These are phyloP conservation scores for Candida piceae DNA, from an alignment of 805 yeast genomes.

Conservation along the genomic window DNA sequence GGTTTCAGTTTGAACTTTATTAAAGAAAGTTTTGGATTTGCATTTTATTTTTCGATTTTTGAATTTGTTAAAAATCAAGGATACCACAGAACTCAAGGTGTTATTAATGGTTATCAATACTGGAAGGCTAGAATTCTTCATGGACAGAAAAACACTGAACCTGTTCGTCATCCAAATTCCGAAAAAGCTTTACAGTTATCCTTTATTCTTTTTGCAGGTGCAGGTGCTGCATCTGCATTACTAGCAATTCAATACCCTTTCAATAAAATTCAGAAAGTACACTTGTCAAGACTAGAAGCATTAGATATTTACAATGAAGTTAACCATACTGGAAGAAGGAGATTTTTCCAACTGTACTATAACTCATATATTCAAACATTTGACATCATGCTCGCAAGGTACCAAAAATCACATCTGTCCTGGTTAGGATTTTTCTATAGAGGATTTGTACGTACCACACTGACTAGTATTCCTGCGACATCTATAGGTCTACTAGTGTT, in stretches of 20 bases:
- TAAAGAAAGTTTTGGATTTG: conserved; percentile 82
- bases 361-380: conserved; percentile 75
- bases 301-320: conserved; percentile 55
- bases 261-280: conserved; percentile 71
- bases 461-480: conserved; percentile 81
- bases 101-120: conserved; percentile 36
- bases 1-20: conserved; percentile 75
- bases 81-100: conserved; percentile 40
- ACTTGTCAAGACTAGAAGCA: conserved; percentile 74
- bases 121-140: conserved; percentile 30
- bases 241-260: conserved; percentile 82
- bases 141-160: conserved; percentile 11
- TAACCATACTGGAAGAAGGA: conserved; percentile 19
- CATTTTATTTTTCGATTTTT: conserved; percentile 74
- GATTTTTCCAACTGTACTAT: conserved; percentile 50
- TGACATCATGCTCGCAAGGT: conserved; percentile 50
- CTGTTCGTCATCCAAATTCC: conserved; percentile 19
- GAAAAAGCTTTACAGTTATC: conserved; percentile 54
- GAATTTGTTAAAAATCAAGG: conserved; percentile 73
- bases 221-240: conserved; percentile 74
- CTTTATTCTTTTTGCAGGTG: conserved; percentile 78
- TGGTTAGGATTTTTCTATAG: conserved; percentile 70
- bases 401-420: conserved; percentile 46
- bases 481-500: conserved; percentile 80
- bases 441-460: conserved; percentile 69